These are phyloP conservation scores for Penicillium riverlandense DNA, from an alignment of 495 filamentous ascomycete genomes.

Conservation along the genomic window DNA sequence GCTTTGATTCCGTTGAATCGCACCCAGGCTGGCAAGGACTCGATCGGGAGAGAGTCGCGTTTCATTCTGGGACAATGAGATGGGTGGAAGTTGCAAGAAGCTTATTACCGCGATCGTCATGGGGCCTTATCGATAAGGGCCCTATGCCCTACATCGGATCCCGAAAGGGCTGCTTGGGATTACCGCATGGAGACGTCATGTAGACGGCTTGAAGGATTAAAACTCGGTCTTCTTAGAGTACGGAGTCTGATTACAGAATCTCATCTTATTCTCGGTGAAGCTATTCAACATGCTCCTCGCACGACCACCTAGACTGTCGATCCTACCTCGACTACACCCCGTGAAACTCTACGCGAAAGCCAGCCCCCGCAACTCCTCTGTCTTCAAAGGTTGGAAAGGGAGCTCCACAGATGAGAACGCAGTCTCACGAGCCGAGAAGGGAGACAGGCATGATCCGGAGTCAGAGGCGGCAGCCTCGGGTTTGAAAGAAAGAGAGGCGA, in stretches of 20 bases:
- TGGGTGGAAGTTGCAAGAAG: neutral
- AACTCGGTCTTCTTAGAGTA: too few species aligned
- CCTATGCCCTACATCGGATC: neutral
- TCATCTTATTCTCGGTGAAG: slow-evolving; percentile 2
- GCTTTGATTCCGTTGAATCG: slow-evolving; percentile 55
- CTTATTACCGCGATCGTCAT: neutral
- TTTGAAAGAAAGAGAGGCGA: slow-evolving; percentile 30
- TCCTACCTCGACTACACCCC: slow-evolving; percentile 13
- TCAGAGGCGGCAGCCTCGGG: slow-evolving; percentile 27
- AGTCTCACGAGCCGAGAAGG: slow-evolving; percentile 25
- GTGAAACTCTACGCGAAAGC: neutral
- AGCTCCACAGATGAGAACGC: slow-evolving; percentile 26
- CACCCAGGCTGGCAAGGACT: slow-evolving; percentile 55
- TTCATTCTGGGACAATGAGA: slow-evolving; percentile 37
- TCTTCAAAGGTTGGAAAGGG: slow-evolving; percentile 31
- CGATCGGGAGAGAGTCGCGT: slow-evolving; percentile 45
- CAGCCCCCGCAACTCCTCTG: slow-evolving; percentile 10
- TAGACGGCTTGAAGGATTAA: neutral
- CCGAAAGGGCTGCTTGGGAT: slow-evolving; percentile 6
- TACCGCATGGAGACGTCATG: slow-evolving; percentile 31
- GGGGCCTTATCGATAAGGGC: slow-evolving; percentile 18
- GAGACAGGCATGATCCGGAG: slow-evolving; percentile 36
- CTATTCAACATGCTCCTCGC: slow-evolving; percentile 1
- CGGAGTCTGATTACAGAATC: neutral
- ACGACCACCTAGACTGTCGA: slow-evolving; percentile 4